Evolutionary conservation across 331 rosid genomes (phyloP).

Genomic region (Acacia pycnantha): DNA sequence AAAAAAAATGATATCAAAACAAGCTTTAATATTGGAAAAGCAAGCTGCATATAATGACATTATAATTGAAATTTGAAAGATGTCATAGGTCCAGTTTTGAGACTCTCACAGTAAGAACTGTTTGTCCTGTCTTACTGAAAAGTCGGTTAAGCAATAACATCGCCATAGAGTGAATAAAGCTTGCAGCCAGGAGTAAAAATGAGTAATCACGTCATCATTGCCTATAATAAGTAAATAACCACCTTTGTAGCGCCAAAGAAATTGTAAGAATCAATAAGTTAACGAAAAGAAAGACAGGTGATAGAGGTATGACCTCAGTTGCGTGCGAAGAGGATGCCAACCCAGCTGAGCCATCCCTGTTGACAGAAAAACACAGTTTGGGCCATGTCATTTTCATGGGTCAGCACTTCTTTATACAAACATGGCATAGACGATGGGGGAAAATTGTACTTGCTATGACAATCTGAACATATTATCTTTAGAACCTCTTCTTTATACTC

Average conservation of each 20-base stretch:
- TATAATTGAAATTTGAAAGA: not conserved
- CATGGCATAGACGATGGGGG: not conserved
- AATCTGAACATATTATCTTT: constrained; percentile 2
- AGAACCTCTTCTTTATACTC: not conserved
- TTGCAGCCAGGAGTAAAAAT: not conserved
- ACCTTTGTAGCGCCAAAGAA: not conserved
- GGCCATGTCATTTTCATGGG: not conserved
- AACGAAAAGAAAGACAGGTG: not conserved
- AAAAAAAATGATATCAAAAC: not conserved
- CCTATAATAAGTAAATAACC: not conserved
- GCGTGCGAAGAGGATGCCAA: constrained; percentile 33
- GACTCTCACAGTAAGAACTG: not conserved
- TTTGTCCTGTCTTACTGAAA: not conserved
- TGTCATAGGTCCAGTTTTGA: not conserved
- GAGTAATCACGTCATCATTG: not conserved
- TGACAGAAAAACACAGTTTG: constrained; percentile 6
- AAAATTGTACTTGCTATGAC: not conserved
- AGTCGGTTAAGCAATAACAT: not conserved
- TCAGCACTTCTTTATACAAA: not conserved
- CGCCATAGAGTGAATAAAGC: not conserved
- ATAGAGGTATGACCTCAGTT: constrained; percentile 29
- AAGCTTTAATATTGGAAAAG: not conserved
- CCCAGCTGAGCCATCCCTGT: constrained; percentile 25
- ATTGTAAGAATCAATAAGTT: constrained; percentile 13
- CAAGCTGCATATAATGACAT: not conserved